Evolutionary conservation across 1,139 yeast species (phyloP).

Genomic region (Suhomyces ambrosiae): DNA sequence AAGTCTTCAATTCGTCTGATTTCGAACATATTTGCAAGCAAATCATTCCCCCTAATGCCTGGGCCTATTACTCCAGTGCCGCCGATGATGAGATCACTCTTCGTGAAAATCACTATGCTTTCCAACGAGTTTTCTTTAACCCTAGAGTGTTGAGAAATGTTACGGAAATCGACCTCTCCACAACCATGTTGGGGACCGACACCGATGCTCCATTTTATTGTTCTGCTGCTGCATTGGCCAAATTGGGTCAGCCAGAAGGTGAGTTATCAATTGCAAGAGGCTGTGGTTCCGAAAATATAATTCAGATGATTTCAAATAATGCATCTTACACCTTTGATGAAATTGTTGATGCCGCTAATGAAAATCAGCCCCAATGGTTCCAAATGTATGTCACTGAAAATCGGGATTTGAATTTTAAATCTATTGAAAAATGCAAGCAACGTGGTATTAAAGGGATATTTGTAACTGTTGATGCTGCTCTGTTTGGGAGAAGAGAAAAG

Average conservation of each 20-base stretch:
- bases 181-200: slow-evolving; percentile 45
- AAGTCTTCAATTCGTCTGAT: slow-evolving; percentile 52
- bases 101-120: slow-evolving; percentile 88
- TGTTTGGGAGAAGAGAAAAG: slow-evolving; percentile 86
- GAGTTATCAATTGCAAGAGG: slow-evolving; percentile 77
- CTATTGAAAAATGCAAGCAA: slow-evolving; percentile 70
- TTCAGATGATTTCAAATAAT: slow-evolving; percentile 81
- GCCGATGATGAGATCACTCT: slow-evolving; percentile 89
- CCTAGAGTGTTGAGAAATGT: slow-evolving; percentile 85
- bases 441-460: slow-evolving; percentile 80
- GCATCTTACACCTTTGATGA: slow-evolving; percentile 78
- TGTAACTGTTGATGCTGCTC: slow-evolving; percentile 92
- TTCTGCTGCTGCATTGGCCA: slow-evolving; percentile 80
- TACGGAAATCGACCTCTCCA: slow-evolving; percentile 38
- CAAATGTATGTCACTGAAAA: slow-evolving; percentile 82
- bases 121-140: slow-evolving; percentile 81
- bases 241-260: slow-evolving; percentile 76
- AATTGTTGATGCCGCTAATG: slow-evolving; percentile 59
- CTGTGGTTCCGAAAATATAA: slow-evolving; percentile 64
- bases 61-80: slow-evolving; percentile 92
- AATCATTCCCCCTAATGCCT: slow-evolving; percentile 73
- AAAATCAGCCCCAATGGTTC: slow-evolving; percentile 75
- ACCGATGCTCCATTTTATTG: slow-evolving; percentile 65
- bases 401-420: slow-evolving; percentile 57
- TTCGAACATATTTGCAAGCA: slow-evolving; percentile 67